Conservation (phyloP, 371 early-diverging fungal species). For the Actinomucor elegans region DNA sequence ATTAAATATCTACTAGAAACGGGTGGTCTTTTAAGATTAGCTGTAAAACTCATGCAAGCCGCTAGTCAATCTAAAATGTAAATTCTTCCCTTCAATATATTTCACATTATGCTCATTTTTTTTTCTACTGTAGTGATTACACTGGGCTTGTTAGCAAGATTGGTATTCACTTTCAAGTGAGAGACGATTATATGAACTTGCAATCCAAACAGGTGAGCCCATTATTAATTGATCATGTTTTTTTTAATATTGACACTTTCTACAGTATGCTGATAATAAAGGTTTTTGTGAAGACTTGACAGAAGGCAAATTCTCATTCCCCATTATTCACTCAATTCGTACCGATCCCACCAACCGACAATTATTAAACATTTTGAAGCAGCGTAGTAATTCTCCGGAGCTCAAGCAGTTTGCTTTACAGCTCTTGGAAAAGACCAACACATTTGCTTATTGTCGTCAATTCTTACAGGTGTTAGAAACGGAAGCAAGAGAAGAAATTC, state of each 20-base stretch:
- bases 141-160: constrained; percentile 43
- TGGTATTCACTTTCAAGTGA: constrained; percentile 92
- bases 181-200: constrained; percentile 95
- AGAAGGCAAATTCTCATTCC: constrained; percentile 96
- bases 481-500: constrained; percentile 61
- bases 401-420: constrained; percentile 88
- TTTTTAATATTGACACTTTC: too few relatives aligned
- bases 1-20: constrained; percentile 72
- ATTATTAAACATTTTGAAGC: constrained; percentile 80
- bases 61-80: constrained; percentile 53
- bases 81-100: constrained; percentile 2
- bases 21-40: constrained; percentile 88
- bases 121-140: background rate
- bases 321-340: constrained; percentile 85
- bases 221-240: background rate
- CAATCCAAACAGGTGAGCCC: constrained; percentile 68
- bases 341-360: constrained; percentile 59
- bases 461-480: constrained; percentile 61
- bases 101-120: too few relatives aligned
- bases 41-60: constrained; percentile 87
- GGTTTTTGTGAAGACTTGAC: constrained; percentile 96
- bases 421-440: constrained; percentile 71
- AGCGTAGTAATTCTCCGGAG: constrained; percentile 76
- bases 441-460: constrained; percentile 76
- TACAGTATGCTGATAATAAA: constrained; percentile 88